phyloP scores from a whole-genome alignment of 2,329 filamentous ascomycete genomes.

The Aureobasidium leucospermi region DNA sequence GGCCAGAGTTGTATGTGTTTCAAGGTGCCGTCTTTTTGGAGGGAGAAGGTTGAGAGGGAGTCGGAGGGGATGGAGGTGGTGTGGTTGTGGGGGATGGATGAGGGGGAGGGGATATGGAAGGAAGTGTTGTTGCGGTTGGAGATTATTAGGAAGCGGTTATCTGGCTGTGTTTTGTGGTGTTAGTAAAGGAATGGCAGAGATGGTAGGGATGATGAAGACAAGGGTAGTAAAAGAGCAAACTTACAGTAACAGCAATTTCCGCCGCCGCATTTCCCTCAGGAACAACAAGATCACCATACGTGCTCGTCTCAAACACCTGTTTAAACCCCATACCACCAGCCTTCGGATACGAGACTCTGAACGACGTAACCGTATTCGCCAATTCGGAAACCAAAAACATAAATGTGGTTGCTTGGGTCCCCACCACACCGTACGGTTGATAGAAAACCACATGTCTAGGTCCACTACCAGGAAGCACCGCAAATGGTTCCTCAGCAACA shows the following conservation, averaged over 20 bases:
- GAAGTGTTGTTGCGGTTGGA: constrained; percentile 59
- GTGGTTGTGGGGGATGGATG: constrained; percentile 21
- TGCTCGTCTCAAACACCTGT: constrained; percentile 40
- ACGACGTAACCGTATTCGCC: constrained; percentile 41
- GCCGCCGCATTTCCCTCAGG: constrained; percentile 45
- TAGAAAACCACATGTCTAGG: constrained; percentile 32
- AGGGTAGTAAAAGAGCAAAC: background rate
- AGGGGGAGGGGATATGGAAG: constrained; percentile 42
- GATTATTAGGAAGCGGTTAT: constrained; percentile 55
- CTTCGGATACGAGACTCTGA: constrained; percentile 38
- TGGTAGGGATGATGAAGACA: background rate
- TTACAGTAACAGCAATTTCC: constrained; percentile 43
- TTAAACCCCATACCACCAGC: constrained; percentile 40
- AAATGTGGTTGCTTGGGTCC: constrained; percentile 24
- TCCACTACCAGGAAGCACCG: constrained; percentile 25
- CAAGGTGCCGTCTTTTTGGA: constrained; percentile 52
- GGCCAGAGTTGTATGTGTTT: constrained; percentile 51
- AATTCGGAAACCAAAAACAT: constrained; percentile 43
- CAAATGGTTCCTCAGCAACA: constrained; percentile 21
- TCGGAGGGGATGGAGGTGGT: constrained; percentile 39
- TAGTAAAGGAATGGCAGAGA: background rate
- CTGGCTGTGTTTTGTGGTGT: constrained; percentile 23
- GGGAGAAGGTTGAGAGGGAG: constrained; percentile 55
- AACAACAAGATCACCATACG: constrained; percentile 39
- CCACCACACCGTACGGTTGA: constrained; percentile 23